Evolutionary conservation across 2,329 filamentous ascomycete species (phyloP), one percentile per base, ranked within the genome.

Genomic region (Cordyceps militaris): DNA sequence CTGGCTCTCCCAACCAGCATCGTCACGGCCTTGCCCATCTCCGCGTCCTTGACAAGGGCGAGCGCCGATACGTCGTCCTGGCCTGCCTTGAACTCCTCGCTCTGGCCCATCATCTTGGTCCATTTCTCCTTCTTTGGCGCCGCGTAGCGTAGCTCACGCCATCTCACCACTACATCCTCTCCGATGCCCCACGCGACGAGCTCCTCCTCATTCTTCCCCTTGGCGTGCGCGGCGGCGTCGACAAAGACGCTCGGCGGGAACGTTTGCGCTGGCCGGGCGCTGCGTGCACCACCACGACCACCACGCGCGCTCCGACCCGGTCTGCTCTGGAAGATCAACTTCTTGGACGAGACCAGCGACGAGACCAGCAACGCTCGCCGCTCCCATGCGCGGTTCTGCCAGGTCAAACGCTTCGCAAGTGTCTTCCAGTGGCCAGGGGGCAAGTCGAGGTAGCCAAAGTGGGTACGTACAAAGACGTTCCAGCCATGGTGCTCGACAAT

Each of bases 321-420:
- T 10, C 19, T 47, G 13, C 56, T 49, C 14, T 42, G 49, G 1
- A 36, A 28, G 5, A 26, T 16, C 21, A 48, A 14, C 34, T 54
- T 58, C 10, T 24, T 48, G 0, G 49, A 28, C 10, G 56, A 53
- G 6, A 58, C 56, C n/a, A 58, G 34, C 19, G 60, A 64, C 6
- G 62, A 63, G 16, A 62, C 43, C 24, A 59, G 28, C 24, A 76
- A 71, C 23, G 68, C 62, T 28, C 73, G 68, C 19, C 70, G 69
- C 51, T 78, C 76, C 76, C 76, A 79, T 46, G 72, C 73, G 1
- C 76, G 70, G 14, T 70, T 70, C 59, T 77, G 74, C 61, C 70
- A 73, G 1, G 76, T 77, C 52, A 78, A 60, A 0, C 66, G 69
- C 34, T 70, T 66, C 16, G 75, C 74, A 26, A 74, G 65, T 14